Conservation (phyloP, 768 basidiomycete species). For the Hysterangium stoloniferum region DNA sequence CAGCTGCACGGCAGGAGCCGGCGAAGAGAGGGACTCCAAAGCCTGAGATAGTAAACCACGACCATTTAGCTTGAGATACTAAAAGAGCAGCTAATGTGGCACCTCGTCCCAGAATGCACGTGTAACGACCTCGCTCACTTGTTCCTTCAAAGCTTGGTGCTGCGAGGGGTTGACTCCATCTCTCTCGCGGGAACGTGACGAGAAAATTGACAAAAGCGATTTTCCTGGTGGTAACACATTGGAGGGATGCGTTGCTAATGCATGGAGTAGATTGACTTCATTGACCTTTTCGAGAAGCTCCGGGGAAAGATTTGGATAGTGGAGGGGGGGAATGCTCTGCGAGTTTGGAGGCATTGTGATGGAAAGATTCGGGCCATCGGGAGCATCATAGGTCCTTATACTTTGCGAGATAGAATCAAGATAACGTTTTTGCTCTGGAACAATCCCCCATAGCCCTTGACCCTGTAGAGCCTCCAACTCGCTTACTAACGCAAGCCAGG, state of each 20-base stretch:
- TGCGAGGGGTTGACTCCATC: constrained; percentile 15
- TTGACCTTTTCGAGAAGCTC: constrained; percentile 53
- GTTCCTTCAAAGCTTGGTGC: constrained; percentile 34
- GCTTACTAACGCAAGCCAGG: neutral
- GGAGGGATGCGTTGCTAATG: constrained; percentile 55
- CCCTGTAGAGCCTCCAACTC: neutral
- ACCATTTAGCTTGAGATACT: neutral
- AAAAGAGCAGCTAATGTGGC: constrained; percentile 7
- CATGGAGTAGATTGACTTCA: constrained; percentile 56
- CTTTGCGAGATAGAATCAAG: neutral
- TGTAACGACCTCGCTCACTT: constrained; percentile 43
- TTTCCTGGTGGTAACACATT: constrained; percentile 64
- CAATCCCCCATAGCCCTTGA: neutral
- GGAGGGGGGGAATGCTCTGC: neutral
- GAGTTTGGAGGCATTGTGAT: neutral
- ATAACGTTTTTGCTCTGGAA: neutral
- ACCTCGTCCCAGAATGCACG: constrained; percentile 74
- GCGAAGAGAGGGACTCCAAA: constrained; percentile 43
- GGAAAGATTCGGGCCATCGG: neutral
- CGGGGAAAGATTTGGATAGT: neutral
- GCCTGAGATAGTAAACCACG: constrained; percentile 37
- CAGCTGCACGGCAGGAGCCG: constrained; percentile 52
- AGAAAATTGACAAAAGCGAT: constrained; percentile 59
- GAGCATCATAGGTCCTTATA: neutral
- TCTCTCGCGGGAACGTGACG: constrained; percentile 18